These are phyloP conservation scores for Harringtonia lauricola DNA, from an alignment of 2,329 filamentous ascomycete species.

Conservation along the genomic window DNA sequence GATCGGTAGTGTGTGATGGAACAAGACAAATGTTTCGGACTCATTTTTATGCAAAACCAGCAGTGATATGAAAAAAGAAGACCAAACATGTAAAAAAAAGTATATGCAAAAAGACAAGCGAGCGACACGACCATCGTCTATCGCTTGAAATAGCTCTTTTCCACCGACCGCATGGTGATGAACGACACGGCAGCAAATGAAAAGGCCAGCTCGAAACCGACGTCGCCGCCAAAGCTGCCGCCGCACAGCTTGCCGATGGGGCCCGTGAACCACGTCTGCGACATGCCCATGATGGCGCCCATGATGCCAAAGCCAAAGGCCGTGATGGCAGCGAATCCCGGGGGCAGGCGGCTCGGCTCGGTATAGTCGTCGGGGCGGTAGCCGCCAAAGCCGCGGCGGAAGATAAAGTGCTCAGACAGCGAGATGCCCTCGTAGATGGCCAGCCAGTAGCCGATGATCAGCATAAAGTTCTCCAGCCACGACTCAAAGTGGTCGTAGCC, in stretches of 20 bases:
- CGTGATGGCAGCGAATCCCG: conserved; percentile 22
- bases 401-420: conserved; percentile 26
- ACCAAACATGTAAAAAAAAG: not conserved
- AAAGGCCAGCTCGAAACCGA: conserved; percentile 56
- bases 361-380: conserved; percentile 34
- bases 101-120: not conserved
- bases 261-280: conserved; percentile 50
- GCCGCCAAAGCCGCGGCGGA: conserved; percentile 30
- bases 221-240: conserved; percentile 26
- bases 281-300: conserved; percentile 46
- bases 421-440: conserved; percentile 31
- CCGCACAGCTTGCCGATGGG: conserved; percentile 49
- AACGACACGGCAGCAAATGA: conserved; percentile 31
- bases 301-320: conserved; percentile 22
- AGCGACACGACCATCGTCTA: conserved; percentile 1
- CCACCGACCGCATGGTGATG: conserved; percentile 32
- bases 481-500: conserved; percentile 21
- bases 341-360: conserved; percentile 27
- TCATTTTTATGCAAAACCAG: too few relatives aligned
- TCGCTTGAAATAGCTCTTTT: conserved; percentile 28
- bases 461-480: conserved; percentile 27
- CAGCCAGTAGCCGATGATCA: conserved; percentile 28
- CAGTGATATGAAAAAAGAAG: not conserved
- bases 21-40: not conserved
- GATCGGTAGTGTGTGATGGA: not conserved